Evolutionary conservation across 768 basidiomycete species (phyloP), one percentile per base, ranked within the genome.

Genomic region (Clavulina sp.): DNA sequence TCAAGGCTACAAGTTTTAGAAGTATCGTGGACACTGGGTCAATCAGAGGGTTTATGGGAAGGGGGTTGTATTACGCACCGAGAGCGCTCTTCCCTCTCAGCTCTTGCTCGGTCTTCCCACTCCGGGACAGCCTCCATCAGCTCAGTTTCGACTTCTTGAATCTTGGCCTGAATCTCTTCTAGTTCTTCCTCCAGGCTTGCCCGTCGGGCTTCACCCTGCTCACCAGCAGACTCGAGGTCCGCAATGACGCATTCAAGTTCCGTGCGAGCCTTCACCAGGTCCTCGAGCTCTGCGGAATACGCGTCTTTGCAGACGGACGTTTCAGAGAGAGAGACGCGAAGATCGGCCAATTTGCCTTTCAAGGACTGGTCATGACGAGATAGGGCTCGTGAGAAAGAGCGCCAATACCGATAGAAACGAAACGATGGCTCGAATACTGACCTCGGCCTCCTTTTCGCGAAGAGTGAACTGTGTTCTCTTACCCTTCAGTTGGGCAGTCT

Each of bases 381-480:
- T 13, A 32, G 23, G 40, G 41, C 30, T 31, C 23, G 23, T 13
- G 33, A 23, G 31, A 49, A n/a, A 24, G 30, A 23, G 19, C 28
- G 32, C 18, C 46, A 9, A 43, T 32, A 38, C 19, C 7, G 30
- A 24, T 19, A 3, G 43, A 28, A 13, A 46, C 13, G 26, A 46
- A n/a, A 32, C 5, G 28, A 29, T 4, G 41, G 26, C 29, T 19
- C 52, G 13, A 32, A 5, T 4, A 63, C 75, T 34, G 30, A 86
- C 91, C 67, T 85, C 79, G 3, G 87, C 80, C 56, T 87, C 77
- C 60, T 83, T 84, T 65, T 96, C 85, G 41, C 91, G 72, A 21
- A 75, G 72, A 58, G 80, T 83, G 65, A 76, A 95, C 62, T 85
- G 79, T 59, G 87, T 80, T 49, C 88, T 70, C 30, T 87, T 71